Base-by-base conservation (phyloP, 2,329 filamentous ascomycete genomes). In the Aspergillus terreus region DNA sequence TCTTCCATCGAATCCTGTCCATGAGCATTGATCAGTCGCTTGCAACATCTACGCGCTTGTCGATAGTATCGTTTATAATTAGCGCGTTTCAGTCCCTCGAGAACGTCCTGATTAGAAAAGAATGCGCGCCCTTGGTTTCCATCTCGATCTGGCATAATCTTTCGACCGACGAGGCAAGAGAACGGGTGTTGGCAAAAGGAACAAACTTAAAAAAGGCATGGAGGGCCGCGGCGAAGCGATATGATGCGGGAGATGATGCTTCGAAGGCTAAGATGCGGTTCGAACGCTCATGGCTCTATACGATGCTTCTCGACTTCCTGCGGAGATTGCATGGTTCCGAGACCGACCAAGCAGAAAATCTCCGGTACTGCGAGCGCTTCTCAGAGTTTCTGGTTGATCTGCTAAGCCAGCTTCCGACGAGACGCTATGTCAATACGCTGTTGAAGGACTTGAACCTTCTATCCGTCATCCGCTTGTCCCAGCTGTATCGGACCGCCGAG, bases 61-160 rank as follows among this genome's bases (percentile, higher is more conserved):
- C 95, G 47, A 82, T 97, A n/a, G 77, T 99, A 19, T 87, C 83
- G 21, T 97, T 97, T 71, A 80, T 97, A 56, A 95, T 95, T 46
- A 84, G 86, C 59, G 89, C 92, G 33, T 99, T 96, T 67, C 92
- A 97, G 70, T 96, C 91, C 44, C 79, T 99, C 30, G 95, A 99
- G 69, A 92, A 85, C 66, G 82, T 83, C 35, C 82, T 95, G 50
- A 88, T 99, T 46, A 86, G 94, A 56, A 97, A 96, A 70, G 94
- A 99, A 76, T 97, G 94, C 71, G 94, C 92, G 6, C 90, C 95
- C 1, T 77, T 99, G 47, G 92, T 99, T 17, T 94, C 91, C 11
- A 96, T 99, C 62, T 87, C 89, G 1, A 90, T 94, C 62, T 99
- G 94, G 94, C 90, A 97, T 64, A 95, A 96, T 66, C 75, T 99